Evolutionary conservation across 495 filamentous ascomycete species (phyloP), one percentile per base, ranked within the genome.

Genomic region (Umbilicaria muhlenbergii): DNA sequence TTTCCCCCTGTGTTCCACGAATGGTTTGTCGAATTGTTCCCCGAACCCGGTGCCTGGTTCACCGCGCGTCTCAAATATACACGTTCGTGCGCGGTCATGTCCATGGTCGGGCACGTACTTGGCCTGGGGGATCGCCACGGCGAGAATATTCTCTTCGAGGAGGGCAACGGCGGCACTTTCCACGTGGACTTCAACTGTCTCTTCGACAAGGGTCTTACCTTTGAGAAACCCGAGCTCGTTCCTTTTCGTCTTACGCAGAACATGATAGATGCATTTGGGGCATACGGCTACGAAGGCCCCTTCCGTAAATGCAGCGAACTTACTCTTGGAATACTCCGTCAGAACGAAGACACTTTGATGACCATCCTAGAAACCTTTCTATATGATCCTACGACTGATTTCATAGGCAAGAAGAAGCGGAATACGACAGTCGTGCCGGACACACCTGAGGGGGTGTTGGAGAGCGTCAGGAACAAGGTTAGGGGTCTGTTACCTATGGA

Each of bases 161-260:
- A 94, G 70, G 79, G 80, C 32, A 92, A 86, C 48, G 91, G 92
- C 37, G 92, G 93, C 43, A 78, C 92, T 18, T 78, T 96, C 54
- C 91, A 99, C 62, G 91, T 99, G 40, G 91, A 99, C 64, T 99
- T 99, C 72, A 99, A 99, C 63, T 99, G 91, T 63, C 80, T 99
- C 16, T 99, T 99, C 60, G 92, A 99, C 68, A 99, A 96, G 65
- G 91, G 92, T 10, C 74, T 89, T 46, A 94, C 87, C 0, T 96
- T 99, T 53, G 82, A 86, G 46, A 88, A 89, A 65, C 89, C 91
- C 0, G 91, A 99, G 58, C 67, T 80, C 38, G 91, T 99, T 13
- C 91, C 91, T n/a, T 99, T 99, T 69, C 84, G 91, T 15, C 70
- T 99, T 34, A 99, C 91, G 8, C 87, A 94, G 60, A 96, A 99